phyloP scores from a whole-genome alignment of 768 basidiomycete species.

The Leccinum pellstonianum region DNA sequence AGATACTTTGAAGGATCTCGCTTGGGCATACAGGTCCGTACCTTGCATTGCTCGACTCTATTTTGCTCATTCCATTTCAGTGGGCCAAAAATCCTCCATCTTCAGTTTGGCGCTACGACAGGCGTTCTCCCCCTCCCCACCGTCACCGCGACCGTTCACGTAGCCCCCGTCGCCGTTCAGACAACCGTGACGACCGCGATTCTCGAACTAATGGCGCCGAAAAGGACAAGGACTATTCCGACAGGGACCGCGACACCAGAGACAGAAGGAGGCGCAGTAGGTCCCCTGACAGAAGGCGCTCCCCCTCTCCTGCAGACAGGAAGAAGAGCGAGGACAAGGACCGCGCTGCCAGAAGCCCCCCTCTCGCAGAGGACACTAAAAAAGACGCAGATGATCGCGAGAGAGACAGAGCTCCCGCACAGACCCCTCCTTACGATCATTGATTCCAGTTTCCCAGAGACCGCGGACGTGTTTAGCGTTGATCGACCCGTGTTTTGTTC shows the following conservation, averaged over 20 bases:
- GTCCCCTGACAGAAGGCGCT: slow-evolving; percentile 47
- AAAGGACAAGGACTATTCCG: slow-evolving; percentile 30
- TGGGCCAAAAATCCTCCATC: slow-evolving; percentile 85
- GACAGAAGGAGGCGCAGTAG: slow-evolving; percentile 52
- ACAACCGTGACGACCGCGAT: slow-evolving; percentile 40
- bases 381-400: slow-evolving; percentile 48
- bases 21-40: slow-evolving; percentile 67
- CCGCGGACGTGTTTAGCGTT: background rate
- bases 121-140: slow-evolving; percentile 47
- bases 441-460: background rate
- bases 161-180: slow-evolving; percentile 48
- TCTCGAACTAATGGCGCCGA: slow-evolving; percentile 38
- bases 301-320: slow-evolving; percentile 40
- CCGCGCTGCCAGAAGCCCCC: slow-evolving; percentile 46
- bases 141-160: slow-evolving; percentile 51
- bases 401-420: slow-evolving; percentile 45
- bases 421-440: slow-evolving; percentile 61
- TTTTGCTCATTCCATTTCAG: slow-evolving; percentile 33
- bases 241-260: slow-evolving; percentile 37
- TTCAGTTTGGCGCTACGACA: slow-evolving; percentile 76
- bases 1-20: slow-evolving; percentile 71
- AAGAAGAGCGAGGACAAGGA: slow-evolving; percentile 49
- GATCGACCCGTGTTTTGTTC: slow-evolving; percentile 6
- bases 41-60: too few species aligned
- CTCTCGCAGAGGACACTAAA: slow-evolving; percentile 42